Evolutionary conservation across 176 grass and related monocot species (phyloP).

Genomic region (Canna indica): DNA sequence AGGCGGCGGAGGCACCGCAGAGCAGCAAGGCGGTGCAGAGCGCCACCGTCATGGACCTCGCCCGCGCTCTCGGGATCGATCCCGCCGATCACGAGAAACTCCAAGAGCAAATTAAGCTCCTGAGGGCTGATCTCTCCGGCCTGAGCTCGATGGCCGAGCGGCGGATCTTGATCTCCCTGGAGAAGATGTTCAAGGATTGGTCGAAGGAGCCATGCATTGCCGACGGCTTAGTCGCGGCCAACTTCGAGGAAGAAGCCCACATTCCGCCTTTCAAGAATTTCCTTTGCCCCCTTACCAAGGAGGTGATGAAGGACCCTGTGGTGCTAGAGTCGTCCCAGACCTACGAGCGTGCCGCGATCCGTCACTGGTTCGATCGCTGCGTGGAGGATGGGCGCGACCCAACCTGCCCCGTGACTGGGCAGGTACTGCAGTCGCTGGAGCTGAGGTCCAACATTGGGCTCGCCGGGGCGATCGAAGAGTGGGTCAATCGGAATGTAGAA

Average conservation of each 20-base stretch:
- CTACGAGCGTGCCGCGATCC: constrained; percentile 11
- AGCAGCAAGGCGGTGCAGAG: constrained; percentile 15
- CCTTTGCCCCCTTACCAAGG: constrained; percentile 16
- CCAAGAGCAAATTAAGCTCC: constrained; percentile 4
- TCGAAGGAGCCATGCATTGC: constrained; percentile 6
- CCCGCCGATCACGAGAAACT: neutral
- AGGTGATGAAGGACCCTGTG: constrained; percentile 16
- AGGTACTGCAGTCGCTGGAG: constrained; percentile 2
- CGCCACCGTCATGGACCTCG: constrained; percentile 15
- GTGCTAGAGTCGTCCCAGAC: constrained; percentile 13
- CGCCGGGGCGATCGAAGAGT: constrained; percentile 9
- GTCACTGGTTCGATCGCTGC: constrained; percentile 15
- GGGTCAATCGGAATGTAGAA: constrained; percentile 19
- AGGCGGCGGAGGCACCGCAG: neutral
- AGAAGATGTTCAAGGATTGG: constrained; percentile 13
- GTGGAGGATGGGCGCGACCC: constrained; percentile 12
- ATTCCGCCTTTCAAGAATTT: constrained; percentile 14
- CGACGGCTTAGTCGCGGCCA: neutral
- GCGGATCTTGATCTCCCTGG: constrained; percentile 11
- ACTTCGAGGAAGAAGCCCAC: constrained; percentile 15
- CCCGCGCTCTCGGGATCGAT: constrained; percentile 14
- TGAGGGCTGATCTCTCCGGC: neutral
- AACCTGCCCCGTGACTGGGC: constrained; percentile 8
- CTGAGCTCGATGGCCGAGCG: constrained; percentile 4
- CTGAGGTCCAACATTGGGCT: constrained; percentile 18